These are phyloP conservation scores for Mrakia gelida DNA, from an alignment of 768 basidiomycete genomes.

Conservation along the genomic window DNA sequence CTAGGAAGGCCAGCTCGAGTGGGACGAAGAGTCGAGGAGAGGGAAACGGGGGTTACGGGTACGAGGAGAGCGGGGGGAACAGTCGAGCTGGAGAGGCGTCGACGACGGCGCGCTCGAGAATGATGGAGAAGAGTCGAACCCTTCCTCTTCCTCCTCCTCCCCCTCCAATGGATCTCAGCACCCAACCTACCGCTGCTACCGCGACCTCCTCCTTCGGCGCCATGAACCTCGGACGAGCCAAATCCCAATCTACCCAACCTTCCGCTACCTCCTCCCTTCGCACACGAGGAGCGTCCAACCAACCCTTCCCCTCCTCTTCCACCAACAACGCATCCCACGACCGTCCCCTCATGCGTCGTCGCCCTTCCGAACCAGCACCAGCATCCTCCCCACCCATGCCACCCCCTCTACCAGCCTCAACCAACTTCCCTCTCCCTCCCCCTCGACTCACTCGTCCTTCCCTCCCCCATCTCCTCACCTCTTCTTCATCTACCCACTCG, in stretches of 20 bases:
- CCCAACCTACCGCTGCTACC: background rate
- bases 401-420: constrained; percentile 12
- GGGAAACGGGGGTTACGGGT: background rate
- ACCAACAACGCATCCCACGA: background rate
- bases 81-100: background rate
- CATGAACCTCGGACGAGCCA: constrained; percentile 3
- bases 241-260: background rate
- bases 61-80: background rate
- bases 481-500: background rate
- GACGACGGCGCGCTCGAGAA: background rate
- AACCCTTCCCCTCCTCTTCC: constrained; percentile 13
- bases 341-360: background rate
- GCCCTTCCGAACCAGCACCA: constrained; percentile 8
- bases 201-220: background rate
- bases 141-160: constrained; percentile 7
- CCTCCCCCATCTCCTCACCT: background rate
- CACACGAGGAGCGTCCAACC: constrained; percentile 1
- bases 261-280: background rate
- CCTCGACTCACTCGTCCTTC: background rate
- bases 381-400: background rate
- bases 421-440: constrained; percentile 24
- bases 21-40: constrained; percentile 5
- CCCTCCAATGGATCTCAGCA: background rate
- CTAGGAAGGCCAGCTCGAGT: constrained; percentile 20
- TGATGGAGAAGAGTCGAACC: constrained; percentile 18